A percentile compares a stretch with the other conserved stretches of the same genome.
Evolutionary conservation across 1,284 basidiomycete genomes (phyloP).

Genomic region (Porphyrellus sp.): DNA sequence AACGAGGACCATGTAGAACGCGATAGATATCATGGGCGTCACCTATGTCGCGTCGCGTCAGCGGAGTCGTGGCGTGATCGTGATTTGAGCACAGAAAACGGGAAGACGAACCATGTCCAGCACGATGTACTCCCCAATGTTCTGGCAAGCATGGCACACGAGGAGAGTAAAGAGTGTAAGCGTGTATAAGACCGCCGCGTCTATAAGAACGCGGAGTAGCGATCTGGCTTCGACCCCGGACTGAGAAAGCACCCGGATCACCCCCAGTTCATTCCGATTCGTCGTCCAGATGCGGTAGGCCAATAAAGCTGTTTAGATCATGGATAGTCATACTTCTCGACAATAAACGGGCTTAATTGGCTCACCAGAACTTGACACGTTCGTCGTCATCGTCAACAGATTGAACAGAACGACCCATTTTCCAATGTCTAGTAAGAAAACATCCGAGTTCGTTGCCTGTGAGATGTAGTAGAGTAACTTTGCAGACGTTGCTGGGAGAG

Average conservation of each 20-base stretch:
- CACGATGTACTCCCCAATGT: slow-evolving; percentile 13
- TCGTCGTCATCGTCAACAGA: slow-evolving; percentile 21
- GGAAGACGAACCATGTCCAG: slow-evolving; percentile 25
- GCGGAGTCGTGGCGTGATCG: neutral
- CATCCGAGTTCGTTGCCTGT: slow-evolving; percentile 3
- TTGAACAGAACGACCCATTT: slow-evolving; percentile 27
- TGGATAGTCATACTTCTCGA: neutral
- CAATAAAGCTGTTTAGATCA: slow-evolving; percentile 14
- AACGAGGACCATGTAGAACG: slow-evolving; percentile 22
- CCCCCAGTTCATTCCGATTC: slow-evolving; percentile 3
- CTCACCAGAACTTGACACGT: slow-evolving; percentile 21
- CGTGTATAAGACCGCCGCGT: slow-evolving; percentile 19
- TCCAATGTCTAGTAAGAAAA: slow-evolving; percentile 23
- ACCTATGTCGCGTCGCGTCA: slow-evolving; percentile 10
- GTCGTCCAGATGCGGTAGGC: slow-evolving; percentile 25
- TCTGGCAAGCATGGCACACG: slow-evolving; percentile 14
- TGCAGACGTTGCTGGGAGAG: slow-evolving; percentile 12
- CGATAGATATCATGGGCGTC: slow-evolving; percentile 24
- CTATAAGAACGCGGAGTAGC: slow-evolving; percentile 23
- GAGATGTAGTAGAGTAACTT: slow-evolving; percentile 9
- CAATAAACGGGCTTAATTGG: neutral
- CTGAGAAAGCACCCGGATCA: slow-evolving; percentile 11
- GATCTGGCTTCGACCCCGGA: slow-evolving; percentile 8
- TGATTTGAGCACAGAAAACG: neutral
- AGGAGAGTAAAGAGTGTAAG: slow-evolving; percentile 18